Conservation (phyloP, 2,329 filamentous ascomycete species). For the Cytospora mali region DNA sequence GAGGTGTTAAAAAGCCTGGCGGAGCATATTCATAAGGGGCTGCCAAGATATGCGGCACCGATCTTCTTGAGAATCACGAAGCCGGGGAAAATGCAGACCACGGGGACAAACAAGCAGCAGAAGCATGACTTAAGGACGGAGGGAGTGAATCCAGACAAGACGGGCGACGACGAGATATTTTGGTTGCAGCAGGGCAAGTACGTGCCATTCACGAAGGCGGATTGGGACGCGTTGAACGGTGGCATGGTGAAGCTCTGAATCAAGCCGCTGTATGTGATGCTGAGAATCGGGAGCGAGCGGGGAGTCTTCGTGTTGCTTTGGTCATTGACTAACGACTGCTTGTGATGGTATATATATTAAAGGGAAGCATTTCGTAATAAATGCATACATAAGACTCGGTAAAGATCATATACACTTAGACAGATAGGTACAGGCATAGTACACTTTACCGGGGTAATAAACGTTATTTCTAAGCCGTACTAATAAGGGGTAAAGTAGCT, state of each 20-base stretch:
- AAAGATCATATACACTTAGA: no score
- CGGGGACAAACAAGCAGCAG: constrained; percentile 88
- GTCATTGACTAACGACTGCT: no score
- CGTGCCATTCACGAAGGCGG: constrained; percentile 63
- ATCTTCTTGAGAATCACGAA: constrained; percentile 72
- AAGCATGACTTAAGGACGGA: constrained; percentile 73
- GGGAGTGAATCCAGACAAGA: constrained; percentile 69
- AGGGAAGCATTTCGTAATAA: no score
- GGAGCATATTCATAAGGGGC: constrained; percentile 53
- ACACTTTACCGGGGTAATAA: no score
- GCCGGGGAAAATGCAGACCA: constrained; percentile 62
- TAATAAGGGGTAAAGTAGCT: no score
- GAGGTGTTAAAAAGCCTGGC: constrained; percentile 62
- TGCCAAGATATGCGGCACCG: constrained; percentile 77
- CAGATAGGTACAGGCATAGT: no score
- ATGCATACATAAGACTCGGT: no score
- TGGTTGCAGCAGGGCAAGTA: constrained; percentile 72
- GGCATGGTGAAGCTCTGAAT: constrained; percentile 71
- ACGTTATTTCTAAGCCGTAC: no score
- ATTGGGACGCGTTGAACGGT: constrained; percentile 69
- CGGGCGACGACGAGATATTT: constrained; percentile 53
- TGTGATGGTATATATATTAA: no score
- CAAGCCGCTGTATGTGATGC: no score
- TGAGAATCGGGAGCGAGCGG: no score
- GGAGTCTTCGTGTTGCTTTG: no score